Conservation (phyloP, 208 protist genomes). For the Crithidia fasciculata region DNA sequence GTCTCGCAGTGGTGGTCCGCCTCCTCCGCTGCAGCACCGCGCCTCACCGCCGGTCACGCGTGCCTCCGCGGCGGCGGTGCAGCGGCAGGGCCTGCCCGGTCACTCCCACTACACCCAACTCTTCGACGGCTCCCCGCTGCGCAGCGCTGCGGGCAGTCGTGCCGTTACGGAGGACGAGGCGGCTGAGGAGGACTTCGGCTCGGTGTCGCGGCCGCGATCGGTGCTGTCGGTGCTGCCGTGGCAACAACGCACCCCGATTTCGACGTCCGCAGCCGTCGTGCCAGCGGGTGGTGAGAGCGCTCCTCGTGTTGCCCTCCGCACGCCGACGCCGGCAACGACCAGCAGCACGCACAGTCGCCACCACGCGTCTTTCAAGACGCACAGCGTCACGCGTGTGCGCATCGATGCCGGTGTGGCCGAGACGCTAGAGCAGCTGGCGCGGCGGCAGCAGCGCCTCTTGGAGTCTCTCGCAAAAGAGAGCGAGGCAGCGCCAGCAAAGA, state of each 20-base stretch:
- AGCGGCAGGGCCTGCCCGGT: background rate
- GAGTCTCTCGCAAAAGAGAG: conserved; percentile 4
- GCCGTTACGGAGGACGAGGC: background rate
- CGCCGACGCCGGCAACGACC: background rate
- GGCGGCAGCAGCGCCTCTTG: conserved; percentile 27
- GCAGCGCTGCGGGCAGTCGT: background rate
- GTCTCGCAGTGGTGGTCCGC: background rate
- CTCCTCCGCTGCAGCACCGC: background rate
- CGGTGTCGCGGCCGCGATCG: conserved; percentile 21
- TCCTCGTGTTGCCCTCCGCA: background rate
- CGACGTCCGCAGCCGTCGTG: background rate
- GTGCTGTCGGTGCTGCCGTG: conserved; percentile 15
- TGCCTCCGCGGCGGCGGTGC: background rate
- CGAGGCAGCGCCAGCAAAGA: background rate
- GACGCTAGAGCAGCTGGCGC: conserved; percentile 28
- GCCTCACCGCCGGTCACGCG: background rate
- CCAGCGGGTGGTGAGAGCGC: background rate
- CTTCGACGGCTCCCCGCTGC: conserved; percentile 3
- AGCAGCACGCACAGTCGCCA: too few species aligned
- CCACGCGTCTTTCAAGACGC: background rate
- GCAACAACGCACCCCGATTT: background rate
- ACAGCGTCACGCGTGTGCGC: background rate
- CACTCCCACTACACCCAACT: conserved; percentile 15
- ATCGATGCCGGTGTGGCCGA: conserved; percentile 4
- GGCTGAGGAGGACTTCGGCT: conserved; percentile 31